Base-by-base conservation (phyloP, 2,329 filamentous ascomycete species). In the Berkeleyomyces rouxiae region DNA sequence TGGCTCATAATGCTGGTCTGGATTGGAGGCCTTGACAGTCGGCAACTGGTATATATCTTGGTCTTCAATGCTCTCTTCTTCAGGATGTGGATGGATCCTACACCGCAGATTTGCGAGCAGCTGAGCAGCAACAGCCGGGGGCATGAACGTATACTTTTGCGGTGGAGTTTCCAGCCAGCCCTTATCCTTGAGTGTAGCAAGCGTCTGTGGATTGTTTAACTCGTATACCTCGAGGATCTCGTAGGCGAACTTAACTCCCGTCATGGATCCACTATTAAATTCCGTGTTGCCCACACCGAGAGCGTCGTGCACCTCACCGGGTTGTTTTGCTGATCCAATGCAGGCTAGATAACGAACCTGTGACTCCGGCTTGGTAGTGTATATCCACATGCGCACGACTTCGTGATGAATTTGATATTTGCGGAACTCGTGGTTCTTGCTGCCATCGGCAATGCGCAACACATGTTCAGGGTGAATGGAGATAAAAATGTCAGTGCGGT, bases 361-460 rank as follows among this genome's bases (percentile, higher is more conserved):
- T n/a, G 71, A 74, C 7, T 71, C 68, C 0, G 75, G 79, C 40
- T 68, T 71, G 13, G 74, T 80, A 13, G 76, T 75, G 66, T 84
- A 83, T 13, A 86, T 74, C 84, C 84, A 87, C 67, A 85, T 75
- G n/a, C 83, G 81, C 16, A 71, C 74, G 4, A 84, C 79, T 13
- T 76, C 74, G 2, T 73, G 68, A 1, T 82, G 80, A 31, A 86
- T 76, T 58, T 75, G 77, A 72, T 80, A 84, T 13, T 73, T 71
- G 51, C 82, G 75, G 64, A 80, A 79, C 61, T 85, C 75, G 67
- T 84, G 77, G 62, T 81, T 74, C 62, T 79, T 78, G 2, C 70
- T 72, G 1, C 81, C 77, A 7, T 74, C 70, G 7, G 78, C 67
- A 42, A 86, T 79, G 10, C 75, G 70, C 5, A 72, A 68, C n/a